A percentile compares a stretch with the other conserved stretches of the same genome.
phyloP scores from a whole-genome alignment of 2,329 filamentous ascomycete genomes.

The Epichloe coenophiala region DNA sequence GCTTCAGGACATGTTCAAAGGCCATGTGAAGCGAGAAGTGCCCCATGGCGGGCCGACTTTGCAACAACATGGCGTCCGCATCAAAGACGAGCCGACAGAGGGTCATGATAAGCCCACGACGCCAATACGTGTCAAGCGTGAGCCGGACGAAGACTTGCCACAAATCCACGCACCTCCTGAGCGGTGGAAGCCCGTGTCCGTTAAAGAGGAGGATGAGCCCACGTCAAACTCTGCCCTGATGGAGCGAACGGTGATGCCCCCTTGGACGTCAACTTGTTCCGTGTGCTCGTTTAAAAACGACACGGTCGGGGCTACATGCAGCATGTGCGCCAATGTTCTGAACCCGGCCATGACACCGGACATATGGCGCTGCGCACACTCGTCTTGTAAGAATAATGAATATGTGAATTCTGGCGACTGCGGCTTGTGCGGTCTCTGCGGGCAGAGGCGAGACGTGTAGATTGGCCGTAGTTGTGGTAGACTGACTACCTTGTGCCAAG shows the following conservation, averaged over 20 bases:
- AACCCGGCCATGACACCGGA: slow-evolving; percentile 35
- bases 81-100: background rate
- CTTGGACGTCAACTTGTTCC: slow-evolving; percentile 27
- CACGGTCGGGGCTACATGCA: slow-evolving; percentile 42
- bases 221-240: background rate
- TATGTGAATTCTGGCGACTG: slow-evolving; percentile 61
- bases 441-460: slow-evolving; percentile 23
- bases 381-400: slow-evolving; percentile 36
- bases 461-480: background rate
- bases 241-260: background rate
- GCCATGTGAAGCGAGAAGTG: slow-evolving; percentile 8
- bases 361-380: slow-evolving; percentile 51
- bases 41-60: background rate
- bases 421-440: slow-evolving; percentile 58
- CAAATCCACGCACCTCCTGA: background rate
- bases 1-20: slow-evolving; percentile 32
- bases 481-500: no score
- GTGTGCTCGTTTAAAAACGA: slow-evolving; percentile 59
- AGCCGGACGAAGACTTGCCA: background rate
- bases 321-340: slow-evolving; percentile 58
- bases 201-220: background rate
- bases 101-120: background rate
- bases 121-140: background rate
- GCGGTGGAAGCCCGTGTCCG: background rate
- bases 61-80: background rate